Evolutionary conservation across 163 green algal genomes (phyloP).

Genomic region (Scenedesmus sp.): DNA sequence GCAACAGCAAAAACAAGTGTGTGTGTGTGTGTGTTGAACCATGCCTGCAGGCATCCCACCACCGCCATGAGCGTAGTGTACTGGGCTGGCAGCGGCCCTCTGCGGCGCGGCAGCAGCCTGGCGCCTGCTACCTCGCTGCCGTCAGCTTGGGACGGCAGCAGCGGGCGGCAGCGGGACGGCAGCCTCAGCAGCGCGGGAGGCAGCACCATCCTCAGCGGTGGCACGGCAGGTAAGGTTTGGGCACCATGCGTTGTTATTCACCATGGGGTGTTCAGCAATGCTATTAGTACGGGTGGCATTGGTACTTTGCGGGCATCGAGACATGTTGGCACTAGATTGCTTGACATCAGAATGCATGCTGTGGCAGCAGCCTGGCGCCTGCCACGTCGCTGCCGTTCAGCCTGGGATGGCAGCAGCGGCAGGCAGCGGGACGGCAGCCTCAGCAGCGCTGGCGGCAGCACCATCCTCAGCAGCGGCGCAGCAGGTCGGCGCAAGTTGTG

Average conservation of each 20-base stretch:
- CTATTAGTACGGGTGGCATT: no score
- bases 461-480: background rate
- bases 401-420: background rate
- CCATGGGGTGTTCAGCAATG: no score
- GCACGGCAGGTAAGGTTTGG: background rate
- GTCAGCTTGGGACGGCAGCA: background rate
- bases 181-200: background rate
- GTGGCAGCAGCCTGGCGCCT: background rate
- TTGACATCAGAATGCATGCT: background rate
- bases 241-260: no score
- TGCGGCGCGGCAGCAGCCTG: background rate
- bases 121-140: background rate
- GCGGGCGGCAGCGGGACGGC: background rate
- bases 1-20: no score
- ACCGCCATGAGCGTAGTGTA: constrained; percentile 29
- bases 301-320: no score
- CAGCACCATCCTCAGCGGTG: constrained; percentile 5
- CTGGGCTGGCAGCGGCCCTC: background rate
- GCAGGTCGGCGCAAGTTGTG: background rate
- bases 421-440: background rate
- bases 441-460: background rate
- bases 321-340: no score
- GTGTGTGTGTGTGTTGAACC: no score
- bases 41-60: background rate
- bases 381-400: background rate